Evolutionary conservation across 2,329 filamentous ascomycete genomes (phyloP).

Genomic region (Talaromyces pinophilus): DNA sequence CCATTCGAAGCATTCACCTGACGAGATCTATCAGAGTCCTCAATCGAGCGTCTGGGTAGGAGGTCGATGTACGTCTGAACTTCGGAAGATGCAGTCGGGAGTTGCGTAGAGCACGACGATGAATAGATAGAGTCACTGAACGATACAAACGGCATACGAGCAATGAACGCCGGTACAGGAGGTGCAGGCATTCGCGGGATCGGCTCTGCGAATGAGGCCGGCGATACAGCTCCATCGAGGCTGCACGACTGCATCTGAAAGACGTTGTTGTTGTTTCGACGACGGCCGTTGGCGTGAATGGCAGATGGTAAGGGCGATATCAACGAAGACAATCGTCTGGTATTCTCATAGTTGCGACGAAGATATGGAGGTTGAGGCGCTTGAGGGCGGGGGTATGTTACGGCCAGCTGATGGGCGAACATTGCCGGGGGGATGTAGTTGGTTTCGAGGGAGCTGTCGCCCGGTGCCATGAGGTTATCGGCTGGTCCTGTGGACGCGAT

Average conservation of each 20-base stretch:
- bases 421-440: constrained; percentile 9
- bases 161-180: constrained; percentile 12
- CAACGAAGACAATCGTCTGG: not conserved
- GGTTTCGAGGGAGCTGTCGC: constrained; percentile 19
- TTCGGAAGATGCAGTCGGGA: constrained; percentile 22
- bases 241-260: not conserved
- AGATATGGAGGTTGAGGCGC: constrained; percentile 18
- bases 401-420: constrained; percentile 7
- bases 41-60: constrained; percentile 10
- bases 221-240: constrained; percentile 16
- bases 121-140: constrained; percentile 30
- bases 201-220: not conserved
- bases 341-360: constrained; percentile 15
- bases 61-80: constrained; percentile 12
- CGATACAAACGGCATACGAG: constrained; percentile 22
- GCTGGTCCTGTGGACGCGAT: constrained; percentile 3
- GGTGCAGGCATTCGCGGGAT: constrained; percentile 13
- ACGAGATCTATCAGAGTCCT: not conserved
- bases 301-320: not conserved
- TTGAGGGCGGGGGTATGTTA: constrained; percentile 14
- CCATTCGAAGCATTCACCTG: not conserved
- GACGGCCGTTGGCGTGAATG: not conserved
- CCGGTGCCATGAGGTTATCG: constrained; percentile 16
- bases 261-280: not conserved
- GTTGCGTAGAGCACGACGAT: constrained; percentile 23